Evolutionary conservation across 1,139 yeast genomes (phyloP).

Genomic region (Hansenula lynferdii): DNA sequence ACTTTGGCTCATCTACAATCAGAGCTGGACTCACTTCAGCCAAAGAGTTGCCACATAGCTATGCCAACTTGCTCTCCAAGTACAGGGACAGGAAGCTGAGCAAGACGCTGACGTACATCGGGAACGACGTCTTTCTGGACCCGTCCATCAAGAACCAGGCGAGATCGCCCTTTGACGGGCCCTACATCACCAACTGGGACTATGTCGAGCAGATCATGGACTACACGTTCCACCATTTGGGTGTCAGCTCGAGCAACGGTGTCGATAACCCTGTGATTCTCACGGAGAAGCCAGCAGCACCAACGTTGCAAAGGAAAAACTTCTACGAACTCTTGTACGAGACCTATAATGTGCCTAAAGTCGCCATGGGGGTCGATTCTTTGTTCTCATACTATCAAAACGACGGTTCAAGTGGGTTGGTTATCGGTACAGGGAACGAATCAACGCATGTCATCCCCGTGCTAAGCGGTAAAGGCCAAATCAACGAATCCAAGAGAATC

Average conservation of each 20-base stretch:
- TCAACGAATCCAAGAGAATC: slow-evolving; percentile 71
- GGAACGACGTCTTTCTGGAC: slow-evolving; percentile 77
- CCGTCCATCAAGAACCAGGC: slow-evolving; percentile 62
- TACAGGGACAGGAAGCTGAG: slow-evolving; percentile 74
- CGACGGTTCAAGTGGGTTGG: slow-evolving; percentile 48
- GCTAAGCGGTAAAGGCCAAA: slow-evolving; percentile 55
- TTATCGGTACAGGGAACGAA: slow-evolving; percentile 79
- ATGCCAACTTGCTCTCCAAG: slow-evolving; percentile 67
- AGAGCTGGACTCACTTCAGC: slow-evolving; percentile 67
- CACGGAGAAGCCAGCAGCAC: slow-evolving; percentile 72
- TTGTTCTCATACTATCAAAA: slow-evolving; percentile 68
- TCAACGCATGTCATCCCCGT: slow-evolving; percentile 84
- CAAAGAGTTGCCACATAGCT: slow-evolving; percentile 54
- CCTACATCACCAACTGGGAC: slow-evolving; percentile 90
- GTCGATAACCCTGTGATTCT: slow-evolving; percentile 80
- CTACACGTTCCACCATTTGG: slow-evolving; percentile 74
- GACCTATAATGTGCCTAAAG: slow-evolving; percentile 68
- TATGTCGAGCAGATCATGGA: slow-evolving; percentile 77
- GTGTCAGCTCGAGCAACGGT: slow-evolving; percentile 52
- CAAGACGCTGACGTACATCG: slow-evolving; percentile 65
- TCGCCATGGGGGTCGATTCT: slow-evolving; percentile 77
- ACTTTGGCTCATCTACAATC: slow-evolving; percentile 67
- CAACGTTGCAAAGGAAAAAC: slow-evolving; percentile 61
- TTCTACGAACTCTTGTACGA: slow-evolving; percentile 84
- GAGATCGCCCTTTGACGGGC: slow-evolving; percentile 83